Evolutionary conservation across 768 basidiomycete species (phyloP).

Genomic region (Clavaria fumosa): DNA sequence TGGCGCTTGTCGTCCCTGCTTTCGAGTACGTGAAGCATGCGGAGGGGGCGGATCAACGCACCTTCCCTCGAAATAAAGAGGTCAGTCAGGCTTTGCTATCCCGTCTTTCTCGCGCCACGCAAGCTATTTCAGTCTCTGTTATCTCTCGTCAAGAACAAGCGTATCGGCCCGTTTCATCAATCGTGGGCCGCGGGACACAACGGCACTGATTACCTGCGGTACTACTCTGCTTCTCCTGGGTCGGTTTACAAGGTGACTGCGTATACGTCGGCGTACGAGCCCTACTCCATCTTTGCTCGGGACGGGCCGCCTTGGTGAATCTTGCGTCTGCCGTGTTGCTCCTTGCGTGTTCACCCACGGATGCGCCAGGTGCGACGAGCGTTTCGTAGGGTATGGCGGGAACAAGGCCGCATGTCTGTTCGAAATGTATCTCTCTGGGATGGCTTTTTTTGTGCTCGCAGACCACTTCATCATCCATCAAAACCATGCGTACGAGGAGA

Average conservation of each 20-base stretch:
- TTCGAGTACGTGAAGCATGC: too few species aligned
- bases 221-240: conserved; percentile 43
- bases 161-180: conserved; percentile 64
- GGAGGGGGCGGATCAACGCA: too few species aligned
- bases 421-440: conserved; percentile 80
- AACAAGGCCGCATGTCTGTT: conserved; percentile 90
- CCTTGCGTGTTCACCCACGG: not conserved
- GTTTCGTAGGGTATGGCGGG: conserved; percentile 81
- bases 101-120: too few species aligned
- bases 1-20: too few species aligned
- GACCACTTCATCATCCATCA: conserved; percentile 88
- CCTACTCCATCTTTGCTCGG: conserved; percentile 72
- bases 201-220: conserved; percentile 62
- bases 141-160: conserved; percentile 35
- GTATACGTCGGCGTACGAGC: conserved; percentile 80
- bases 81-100: too few species aligned
- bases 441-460: conserved; percentile 68
- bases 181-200: conserved; percentile 70
- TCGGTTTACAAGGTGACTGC: conserved; percentile 59
- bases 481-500: conserved; percentile 70
- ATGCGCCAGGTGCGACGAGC: conserved; percentile 65
- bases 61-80: too few species aligned
- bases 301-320: conserved; percentile 57
- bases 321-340: conserved; percentile 1
- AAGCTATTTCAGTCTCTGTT: conserved; percentile 40